Conservation (phyloP, 1,284 basidiomycete genomes). For the Ustilago lituana region DNA sequence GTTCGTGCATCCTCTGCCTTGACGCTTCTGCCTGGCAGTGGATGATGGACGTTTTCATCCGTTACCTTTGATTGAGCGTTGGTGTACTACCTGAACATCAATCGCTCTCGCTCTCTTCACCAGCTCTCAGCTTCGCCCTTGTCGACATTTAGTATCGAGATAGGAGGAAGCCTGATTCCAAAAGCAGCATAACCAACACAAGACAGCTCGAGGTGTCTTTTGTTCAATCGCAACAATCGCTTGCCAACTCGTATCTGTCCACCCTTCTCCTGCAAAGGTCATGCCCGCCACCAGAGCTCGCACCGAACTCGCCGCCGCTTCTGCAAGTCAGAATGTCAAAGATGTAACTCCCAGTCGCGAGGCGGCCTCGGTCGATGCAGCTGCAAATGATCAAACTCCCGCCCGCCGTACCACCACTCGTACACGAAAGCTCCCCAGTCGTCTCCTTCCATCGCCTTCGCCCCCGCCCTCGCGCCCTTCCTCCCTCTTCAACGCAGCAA, state of each 20-base stretch:
- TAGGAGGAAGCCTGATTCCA: no score
- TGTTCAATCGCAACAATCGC: neutral
- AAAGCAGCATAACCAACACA: no score
- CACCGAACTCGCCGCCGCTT: slow-evolving; percentile 34
- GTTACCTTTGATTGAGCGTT: slow-evolving; percentile 34
- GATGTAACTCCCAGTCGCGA: slow-evolving; percentile 11
- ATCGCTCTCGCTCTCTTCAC: slow-evolving; percentile 20
- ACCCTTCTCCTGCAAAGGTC: slow-evolving; percentile 13
- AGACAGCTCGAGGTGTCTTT: no score
- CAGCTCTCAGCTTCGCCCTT: no score
- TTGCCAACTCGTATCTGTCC: neutral
- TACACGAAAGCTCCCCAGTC: slow-evolving; percentile 48
- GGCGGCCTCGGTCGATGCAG: slow-evolving; percentile 8
- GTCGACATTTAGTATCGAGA: no score
- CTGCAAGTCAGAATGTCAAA: slow-evolving; percentile 22
- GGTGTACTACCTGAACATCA: slow-evolving; percentile 26
- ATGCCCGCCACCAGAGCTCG: slow-evolving; percentile 51
- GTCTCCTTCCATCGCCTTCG: slow-evolving; percentile 47
- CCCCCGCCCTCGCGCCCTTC: slow-evolving; percentile 42
- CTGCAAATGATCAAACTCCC: slow-evolving; percentile 27
- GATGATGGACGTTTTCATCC: slow-evolving; percentile 30
- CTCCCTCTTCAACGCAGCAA: slow-evolving; percentile 30
- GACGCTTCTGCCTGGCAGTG: slow-evolving; percentile 2
- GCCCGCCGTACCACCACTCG: slow-evolving; percentile 47
- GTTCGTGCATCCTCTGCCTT: no score